Evolutionary conservation across 257 asterid species (phyloP), one percentile per base, ranked within the genome.

Genomic region (Buddleja alternifolia): DNA sequence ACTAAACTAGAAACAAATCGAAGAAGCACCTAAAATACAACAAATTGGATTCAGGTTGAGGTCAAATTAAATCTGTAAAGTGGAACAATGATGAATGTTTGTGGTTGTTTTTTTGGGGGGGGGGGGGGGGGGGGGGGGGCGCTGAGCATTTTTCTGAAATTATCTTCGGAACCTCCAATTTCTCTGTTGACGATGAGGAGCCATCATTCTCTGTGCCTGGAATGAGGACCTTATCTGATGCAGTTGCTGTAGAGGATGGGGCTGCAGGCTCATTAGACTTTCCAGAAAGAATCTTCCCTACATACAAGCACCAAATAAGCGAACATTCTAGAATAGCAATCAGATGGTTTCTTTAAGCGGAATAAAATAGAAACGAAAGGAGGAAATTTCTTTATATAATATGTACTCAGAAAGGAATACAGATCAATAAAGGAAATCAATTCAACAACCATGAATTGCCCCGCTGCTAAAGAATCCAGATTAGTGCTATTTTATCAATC

Each of bases 141-240:
- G 84, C 95, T 80, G 74, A 75, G 19, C 87, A 67, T 58, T 85
- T 75, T 67, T 81, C 82, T 60, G 81, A 75, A 73, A 24, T 79
- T 72, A 60, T 48, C 69, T 79, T 84, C 37, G 74, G 67, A 63
- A 55, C 80, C 52, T 81, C 88, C 68, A 76, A 45, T 50, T 77
- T 70, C 67, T 81, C 81, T 8, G 78, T 54, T 42, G 84, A 66
- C 66, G 83, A 69, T 17, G 82, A 69, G 15, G 86, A 66, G 20
- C 59, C 87, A 61, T 81, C 90, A 71, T 62, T 73, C 76, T 73
- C 81, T 66, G 88, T 71, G 48, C 93, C 96, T 4, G 99, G 95
- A 78, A 89, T 88, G 57, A 94, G 95, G 72, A 88, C 81, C 77
- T 94, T 89, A 69, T 80, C 92, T 4, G 97, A 82, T 68, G 88